Conservation (phyloP, 768 basidiomycete species). For the Boletus tylopilopsis region DNA sequence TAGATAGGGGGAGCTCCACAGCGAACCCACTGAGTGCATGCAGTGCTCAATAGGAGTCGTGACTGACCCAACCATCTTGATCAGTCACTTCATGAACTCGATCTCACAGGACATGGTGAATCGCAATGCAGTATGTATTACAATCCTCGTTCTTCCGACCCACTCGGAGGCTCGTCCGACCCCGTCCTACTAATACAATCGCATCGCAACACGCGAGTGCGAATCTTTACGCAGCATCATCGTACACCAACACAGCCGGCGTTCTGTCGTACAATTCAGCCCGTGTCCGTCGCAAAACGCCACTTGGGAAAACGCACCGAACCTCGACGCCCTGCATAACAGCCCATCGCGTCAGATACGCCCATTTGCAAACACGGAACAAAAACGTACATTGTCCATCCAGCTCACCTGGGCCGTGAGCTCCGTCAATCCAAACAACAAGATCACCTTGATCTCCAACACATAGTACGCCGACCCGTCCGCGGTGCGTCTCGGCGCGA, state of each 20-base stretch:
- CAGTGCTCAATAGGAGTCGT: too few species aligned
- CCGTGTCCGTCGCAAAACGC: not conserved
- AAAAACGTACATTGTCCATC: constrained; percentile 42
- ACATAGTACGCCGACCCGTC: constrained; percentile 26
- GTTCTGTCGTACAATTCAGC: constrained; percentile 15
- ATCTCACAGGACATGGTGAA: too few species aligned
- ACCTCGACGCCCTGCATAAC: constrained; percentile 40
- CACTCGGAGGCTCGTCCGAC: too few species aligned
- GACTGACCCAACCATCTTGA: too few species aligned
- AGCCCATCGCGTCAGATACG: too few species aligned
- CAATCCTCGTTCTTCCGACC: too few species aligned
- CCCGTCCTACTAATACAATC: not conserved
- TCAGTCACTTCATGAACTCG: too few species aligned
- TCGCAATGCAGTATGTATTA: too few species aligned
- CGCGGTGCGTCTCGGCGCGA: constrained; percentile 16
- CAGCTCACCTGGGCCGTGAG: constrained; percentile 50
- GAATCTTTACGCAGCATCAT: constrained; percentile 14
- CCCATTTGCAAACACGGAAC: too few species aligned
- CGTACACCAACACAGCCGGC: constrained; percentile 30
- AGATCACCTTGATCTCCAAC: constrained; percentile 34
- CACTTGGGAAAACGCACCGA: constrained; percentile 22
- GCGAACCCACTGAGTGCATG: too few species aligned
- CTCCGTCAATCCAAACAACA: constrained; percentile 53
- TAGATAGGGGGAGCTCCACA: too few species aligned
- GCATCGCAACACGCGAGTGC: not conserved